A percentile compares a stretch with the other conserved stretches of the same genome.
phyloP scores from a whole-genome alignment of 2,329 filamentous ascomycete species.

The Paradendryphiella salina region DNA sequence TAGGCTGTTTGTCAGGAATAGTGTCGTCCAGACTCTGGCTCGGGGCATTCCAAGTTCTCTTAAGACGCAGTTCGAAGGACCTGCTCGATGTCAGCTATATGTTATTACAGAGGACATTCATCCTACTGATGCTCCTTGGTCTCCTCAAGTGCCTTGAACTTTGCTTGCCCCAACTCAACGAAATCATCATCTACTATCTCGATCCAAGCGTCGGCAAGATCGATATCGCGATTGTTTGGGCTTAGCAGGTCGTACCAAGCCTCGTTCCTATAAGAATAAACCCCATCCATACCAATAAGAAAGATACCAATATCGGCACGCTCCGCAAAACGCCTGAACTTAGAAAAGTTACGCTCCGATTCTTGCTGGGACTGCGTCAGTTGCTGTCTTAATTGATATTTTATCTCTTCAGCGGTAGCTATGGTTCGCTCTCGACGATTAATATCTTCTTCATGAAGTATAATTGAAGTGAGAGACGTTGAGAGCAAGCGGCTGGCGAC shows the following conservation, averaged over 20 bases:
- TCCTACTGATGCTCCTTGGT: conserved; percentile 27
- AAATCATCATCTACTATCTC: conserved; percentile 24
- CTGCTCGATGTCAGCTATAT: conserved; percentile 5
- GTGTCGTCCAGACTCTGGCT: conserved; percentile 10
- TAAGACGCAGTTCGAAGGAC: conserved; percentile 46
- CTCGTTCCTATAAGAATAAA: conserved; percentile 48
- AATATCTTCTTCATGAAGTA: conserved; percentile 47
- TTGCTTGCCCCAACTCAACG: conserved; percentile 13
- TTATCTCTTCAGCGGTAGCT: conserved; percentile 41
- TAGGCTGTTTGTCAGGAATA: conserved; percentile 21
- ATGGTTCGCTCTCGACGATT: conserved; percentile 43
- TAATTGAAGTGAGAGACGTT: conserved; percentile 47
- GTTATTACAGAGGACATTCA: background rate
- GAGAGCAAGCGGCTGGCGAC: conserved; percentile 44
- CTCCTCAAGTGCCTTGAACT: conserved; percentile 17
- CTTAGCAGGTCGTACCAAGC: conserved; percentile 45
- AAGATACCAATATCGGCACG: conserved; percentile 49
- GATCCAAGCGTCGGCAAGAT: conserved; percentile 26
- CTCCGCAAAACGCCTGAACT: conserved; percentile 48
- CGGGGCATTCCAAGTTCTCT: conserved; percentile 40
- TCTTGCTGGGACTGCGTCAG: conserved; percentile 39
- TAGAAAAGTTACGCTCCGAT: conserved; percentile 35
- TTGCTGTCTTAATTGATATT: conserved; percentile 40
- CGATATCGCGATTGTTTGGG: conserved; percentile 13
- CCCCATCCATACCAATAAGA: conserved; percentile 43